Evolutionary conservation across 768 basidiomycete species (phyloP).

Genomic region (Panaeolus papilionaceus): DNA sequence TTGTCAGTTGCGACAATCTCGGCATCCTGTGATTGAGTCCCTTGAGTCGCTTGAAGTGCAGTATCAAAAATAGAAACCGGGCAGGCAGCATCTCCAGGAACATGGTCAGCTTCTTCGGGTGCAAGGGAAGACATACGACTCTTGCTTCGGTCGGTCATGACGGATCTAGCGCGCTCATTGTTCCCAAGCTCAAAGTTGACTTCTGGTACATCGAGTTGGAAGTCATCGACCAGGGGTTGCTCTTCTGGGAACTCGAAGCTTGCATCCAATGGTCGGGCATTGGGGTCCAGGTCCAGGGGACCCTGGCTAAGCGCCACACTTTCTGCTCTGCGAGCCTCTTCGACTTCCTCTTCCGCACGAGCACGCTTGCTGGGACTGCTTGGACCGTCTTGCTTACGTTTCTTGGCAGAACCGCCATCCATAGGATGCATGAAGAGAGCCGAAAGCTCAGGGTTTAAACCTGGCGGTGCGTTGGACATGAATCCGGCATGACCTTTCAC

Average conservation of each 20-base stretch:
- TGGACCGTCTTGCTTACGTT: slow-evolving; percentile 63
- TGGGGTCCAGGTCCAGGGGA: slow-evolving; percentile 59
- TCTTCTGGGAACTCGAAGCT: slow-evolving; percentile 70
- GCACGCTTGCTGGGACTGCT: slow-evolving; percentile 66
- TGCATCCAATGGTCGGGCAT: slow-evolving; percentile 37
- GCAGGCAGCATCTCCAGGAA: slow-evolving; percentile 73
- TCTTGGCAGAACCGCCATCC: slow-evolving; percentile 54
- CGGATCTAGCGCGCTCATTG: slow-evolving; percentile 53
- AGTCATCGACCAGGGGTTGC: slow-evolving; percentile 64
- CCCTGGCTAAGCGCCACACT: slow-evolving; percentile 70
- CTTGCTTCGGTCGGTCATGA: slow-evolving; percentile 54
- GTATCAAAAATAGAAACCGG: slow-evolving; percentile 83
- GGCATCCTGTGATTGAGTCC: slow-evolving; percentile 56
- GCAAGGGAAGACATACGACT: slow-evolving; percentile 75
- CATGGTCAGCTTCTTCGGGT: slow-evolving; percentile 50
- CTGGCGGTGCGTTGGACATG: slow-evolving; percentile 87
- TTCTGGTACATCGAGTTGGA: slow-evolving; percentile 72
- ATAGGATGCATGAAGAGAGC: slow-evolving; percentile 80
- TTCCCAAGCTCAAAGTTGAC: slow-evolving; percentile 50
- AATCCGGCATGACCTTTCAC: slow-evolving; percentile 73
- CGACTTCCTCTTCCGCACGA: slow-evolving; percentile 71
- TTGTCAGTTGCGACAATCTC: slow-evolving; percentile 41
- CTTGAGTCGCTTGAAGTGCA: slow-evolving; percentile 44
- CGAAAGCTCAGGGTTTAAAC: slow-evolving; percentile 80
- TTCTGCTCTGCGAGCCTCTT: slow-evolving; percentile 70